These are phyloP conservation scores for Camelina hispida DNA, from an alignment of 345 rosid species.

Conservation along the genomic window DNA sequence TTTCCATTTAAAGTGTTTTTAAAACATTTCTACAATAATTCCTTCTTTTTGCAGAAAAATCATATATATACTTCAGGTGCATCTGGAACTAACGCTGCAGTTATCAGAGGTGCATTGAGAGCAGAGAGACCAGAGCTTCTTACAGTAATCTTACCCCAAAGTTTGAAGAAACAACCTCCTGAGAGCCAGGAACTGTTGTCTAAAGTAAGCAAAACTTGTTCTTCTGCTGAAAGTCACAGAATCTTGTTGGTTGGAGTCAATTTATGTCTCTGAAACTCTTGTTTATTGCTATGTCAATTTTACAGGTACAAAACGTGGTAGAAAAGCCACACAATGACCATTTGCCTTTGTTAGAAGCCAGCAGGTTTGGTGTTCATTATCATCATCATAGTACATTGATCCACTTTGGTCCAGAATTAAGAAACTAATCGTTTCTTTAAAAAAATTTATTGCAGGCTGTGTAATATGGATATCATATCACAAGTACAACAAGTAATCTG, in stretches of 20 bases:
- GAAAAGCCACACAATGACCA: slow-evolving; percentile 88
- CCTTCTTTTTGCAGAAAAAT: slow-evolving; percentile 70
- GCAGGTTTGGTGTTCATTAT: slow-evolving; percentile 56
- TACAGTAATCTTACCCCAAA: slow-evolving; percentile 91
- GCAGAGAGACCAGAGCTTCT: slow-evolving; percentile 95
- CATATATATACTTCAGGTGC: slow-evolving; percentile 98
- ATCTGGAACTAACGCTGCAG: slow-evolving; percentile 97
- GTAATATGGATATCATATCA: slow-evolving; percentile 94
- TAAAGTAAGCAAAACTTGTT: slow-evolving; percentile 59
- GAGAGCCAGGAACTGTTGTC: slow-evolving; percentile 94
- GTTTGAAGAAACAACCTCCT: slow-evolving; percentile 89
- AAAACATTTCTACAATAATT: slow-evolving; percentile 22
- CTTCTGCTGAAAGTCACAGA: not conserved
- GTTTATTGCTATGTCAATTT: slow-evolving; percentile 15
- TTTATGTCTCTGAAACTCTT: not conserved
- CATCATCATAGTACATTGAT: not conserved
- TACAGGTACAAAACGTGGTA: slow-evolving; percentile 76
- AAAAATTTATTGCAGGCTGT: slow-evolving; percentile 58
- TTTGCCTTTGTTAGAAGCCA: slow-evolving; percentile 77
- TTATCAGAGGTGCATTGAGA: slow-evolving; percentile 96
- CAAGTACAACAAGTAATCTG: slow-evolving; percentile 97
- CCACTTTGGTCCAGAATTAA: not conserved
- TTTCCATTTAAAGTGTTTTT: not conserved
- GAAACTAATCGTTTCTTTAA: not conserved
- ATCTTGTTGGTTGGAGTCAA: not conserved